A percentile compares a stretch with the other conserved stretches of the same genome.
phyloP scores from a whole-genome alignment of 192 early-diverging fungal species.

The Gryganskiella cystojenkinii region DNA sequence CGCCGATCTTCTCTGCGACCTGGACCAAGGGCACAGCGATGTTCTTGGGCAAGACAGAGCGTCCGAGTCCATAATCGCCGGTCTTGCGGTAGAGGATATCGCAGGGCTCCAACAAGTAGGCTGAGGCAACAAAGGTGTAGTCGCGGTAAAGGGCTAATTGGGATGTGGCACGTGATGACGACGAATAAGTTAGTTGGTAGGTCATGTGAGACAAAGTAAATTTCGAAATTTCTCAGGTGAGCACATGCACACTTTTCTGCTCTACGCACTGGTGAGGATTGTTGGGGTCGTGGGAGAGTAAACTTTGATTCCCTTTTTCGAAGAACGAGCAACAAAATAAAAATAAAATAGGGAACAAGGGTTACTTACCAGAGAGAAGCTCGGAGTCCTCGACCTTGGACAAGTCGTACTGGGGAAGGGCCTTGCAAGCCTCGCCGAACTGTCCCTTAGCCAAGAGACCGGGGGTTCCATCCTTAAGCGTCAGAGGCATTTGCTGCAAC shows the following conservation, averaged over 20 bases:
- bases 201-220: not conserved
- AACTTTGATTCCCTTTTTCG: not conserved
- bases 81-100: conserved; percentile 79
- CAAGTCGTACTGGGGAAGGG: conserved; percentile 79
- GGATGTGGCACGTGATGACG: not conserved
- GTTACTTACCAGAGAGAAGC: conserved; percentile 70
- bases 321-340: too few relatives aligned
- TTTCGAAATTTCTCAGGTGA: too few relatives aligned
- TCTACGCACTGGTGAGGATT: not conserved
- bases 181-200: not conserved
- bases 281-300: conserved; percentile 10
- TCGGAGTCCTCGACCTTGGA: conserved; percentile 74
- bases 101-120: conserved; percentile 91
- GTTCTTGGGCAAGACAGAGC: conserved; percentile 77
- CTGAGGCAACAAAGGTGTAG: conserved; percentile 87
- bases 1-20: conserved; percentile 75
- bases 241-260: not conserved
- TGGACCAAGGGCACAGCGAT: conserved; percentile 82
- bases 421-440: conserved; percentile 81
- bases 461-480: conserved; percentile 67
- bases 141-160: conserved; percentile 83
- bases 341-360: not conserved
- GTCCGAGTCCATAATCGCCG: conserved; percentile 83
- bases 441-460: conserved; percentile 85
- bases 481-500: conserved; percentile 83